Percentiles rank a stretch among this genome's conserved stretches.
phyloP scores from a whole-genome alignment of 257 asterid genomes.

The Capsicum chinense region DNA sequence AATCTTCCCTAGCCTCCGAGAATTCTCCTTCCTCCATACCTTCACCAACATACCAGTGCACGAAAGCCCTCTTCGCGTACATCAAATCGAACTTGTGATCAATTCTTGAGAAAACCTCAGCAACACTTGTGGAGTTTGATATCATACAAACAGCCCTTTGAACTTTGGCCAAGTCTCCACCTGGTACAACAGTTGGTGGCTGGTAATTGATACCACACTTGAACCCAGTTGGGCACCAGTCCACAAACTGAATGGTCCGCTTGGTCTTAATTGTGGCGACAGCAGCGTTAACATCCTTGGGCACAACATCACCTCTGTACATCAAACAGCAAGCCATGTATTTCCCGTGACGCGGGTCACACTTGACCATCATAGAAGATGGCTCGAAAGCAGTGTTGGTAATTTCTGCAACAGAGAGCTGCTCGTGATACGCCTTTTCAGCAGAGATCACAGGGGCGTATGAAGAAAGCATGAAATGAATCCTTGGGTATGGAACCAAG shows the following conservation, averaged over 20 bases:
- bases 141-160: slow-evolving; percentile 99
- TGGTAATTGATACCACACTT: slow-evolving; percentile 97
- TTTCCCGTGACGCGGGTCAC: slow-evolving; percentile 93
- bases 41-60: slow-evolving; percentile 97
- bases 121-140: slow-evolving; percentile 93
- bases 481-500: slow-evolving; percentile 94
- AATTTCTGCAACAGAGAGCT: slow-evolving; percentile 89
- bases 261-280: slow-evolving; percentile 96
- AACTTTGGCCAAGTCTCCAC: slow-evolving; percentile 93
- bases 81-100: slow-evolving; percentile 90
- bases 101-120: slow-evolving; percentile 94
- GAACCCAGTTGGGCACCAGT: slow-evolving; percentile 99
- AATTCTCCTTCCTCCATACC: slow-evolving; percentile 99
- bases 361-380: slow-evolving; percentile 95
- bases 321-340: slow-evolving; percentile 98
- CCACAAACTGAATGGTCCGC: slow-evolving; percentile 95
- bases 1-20: slow-evolving; percentile 93
- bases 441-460: slow-evolving; percentile 96
- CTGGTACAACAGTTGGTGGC: slow-evolving; percentile 96
- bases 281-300: slow-evolving; percentile 95
- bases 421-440: slow-evolving; percentile 93
- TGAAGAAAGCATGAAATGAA: slow-evolving; percentile 95
- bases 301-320: slow-evolving; percentile 97
- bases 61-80: slow-evolving; percentile 93
- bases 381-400: slow-evolving; percentile 98